These are phyloP conservation scores for Stephanodiscus minutulus DNA, from an alignment of 108 stramenopile genomes.

Conservation along the genomic window DNA sequence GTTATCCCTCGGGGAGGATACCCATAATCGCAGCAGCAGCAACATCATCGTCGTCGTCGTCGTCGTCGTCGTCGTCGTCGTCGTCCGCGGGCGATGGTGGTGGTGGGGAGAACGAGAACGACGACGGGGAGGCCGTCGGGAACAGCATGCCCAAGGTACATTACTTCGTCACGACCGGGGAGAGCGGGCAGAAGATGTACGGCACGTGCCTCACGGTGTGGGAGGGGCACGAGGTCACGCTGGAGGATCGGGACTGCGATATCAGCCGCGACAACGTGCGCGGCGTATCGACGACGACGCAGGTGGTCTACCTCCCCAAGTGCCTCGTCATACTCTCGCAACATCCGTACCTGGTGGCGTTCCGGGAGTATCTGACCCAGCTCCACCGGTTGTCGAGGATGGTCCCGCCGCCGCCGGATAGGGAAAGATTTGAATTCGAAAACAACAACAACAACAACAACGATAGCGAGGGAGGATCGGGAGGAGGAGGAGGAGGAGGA, in stretches of 20 bases:
- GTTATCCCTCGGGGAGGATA: slow-evolving; percentile 71
- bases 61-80: slow-evolving; percentile 16
- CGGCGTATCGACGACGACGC: slow-evolving; percentile 4
- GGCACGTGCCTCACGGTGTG: slow-evolving; percentile 77
- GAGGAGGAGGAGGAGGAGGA: background rate
- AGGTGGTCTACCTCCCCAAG: slow-evolving; percentile 76
- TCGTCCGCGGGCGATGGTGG: too few species aligned
- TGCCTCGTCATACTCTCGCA: slow-evolving; percentile 89
- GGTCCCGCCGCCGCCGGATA: slow-evolving; percentile 30
- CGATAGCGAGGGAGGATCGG: background rate
- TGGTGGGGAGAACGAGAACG: background rate
- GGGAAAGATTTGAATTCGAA: too few species aligned
- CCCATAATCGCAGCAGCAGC: slow-evolving; percentile 54
- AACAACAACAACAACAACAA: background rate
- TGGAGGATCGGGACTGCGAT: slow-evolving; percentile 32
- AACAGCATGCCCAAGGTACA: slow-evolving; percentile 81
- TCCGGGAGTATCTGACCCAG: slow-evolving; percentile 87
- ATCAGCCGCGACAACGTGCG: slow-evolving; percentile 22
- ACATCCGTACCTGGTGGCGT: slow-evolving; percentile 89
- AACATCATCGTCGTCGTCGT: slow-evolving; percentile 13
- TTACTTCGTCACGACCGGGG: slow-evolving; percentile 83
- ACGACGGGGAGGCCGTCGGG: background rate
- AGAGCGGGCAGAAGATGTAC: slow-evolving; percentile 72
- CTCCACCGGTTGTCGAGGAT: slow-evolving; percentile 84
- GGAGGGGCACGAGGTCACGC: slow-evolving; percentile 59